Base-by-base conservation (phyloP, 805 yeast genomes). In the Saccharomycopsis malanga region DNA sequence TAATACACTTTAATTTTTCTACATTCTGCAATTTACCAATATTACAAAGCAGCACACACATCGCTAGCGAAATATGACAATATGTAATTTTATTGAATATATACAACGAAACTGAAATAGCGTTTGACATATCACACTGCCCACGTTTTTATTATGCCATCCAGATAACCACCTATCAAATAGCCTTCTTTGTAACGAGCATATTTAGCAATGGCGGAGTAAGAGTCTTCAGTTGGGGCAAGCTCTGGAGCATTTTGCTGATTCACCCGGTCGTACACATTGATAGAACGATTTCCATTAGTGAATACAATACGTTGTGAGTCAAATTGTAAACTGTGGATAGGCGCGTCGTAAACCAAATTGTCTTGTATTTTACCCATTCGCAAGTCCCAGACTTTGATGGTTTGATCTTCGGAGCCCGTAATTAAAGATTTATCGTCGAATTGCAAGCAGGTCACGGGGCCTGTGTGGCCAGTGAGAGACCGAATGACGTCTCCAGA, bases 301-400 rank as follows among this genome's bases (percentile, higher is more conserved):
- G 83, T 71, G 1, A 73, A 66, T 1, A 77, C 81, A 20, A 83
- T 73, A 49, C 76, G 68, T 39, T 74, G 61, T 4, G 70, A 57
- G 56, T 82, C 88, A 59, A 83, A 80, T 53, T 77, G 79, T 39
- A 83, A 57, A 6, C 78, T 66, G 2, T 71, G 60, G 18, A 82
- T 73, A 1, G 82, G 76, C 1, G 72, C 59, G 38, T 77, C 79
- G 54, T 78, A 80, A 1, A 81, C 77, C 61, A 77, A 77, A 1
- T 82, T 77, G 56, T 79, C 81, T 34, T 70, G 61, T 12, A 82
- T 70, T 1, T 75, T 68, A 12, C 89, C 88, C 0, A 77, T 79
- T 53, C 91, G 67, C 36, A 83, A 63, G 60, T 83, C 91, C 91
- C 91, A 83, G 10, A 80, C 69, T 46, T 87, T 68, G 2, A 82